Base-by-base conservation (phyloP, 768 basidiomycete species). In the Kwoniella europaea region DNA sequence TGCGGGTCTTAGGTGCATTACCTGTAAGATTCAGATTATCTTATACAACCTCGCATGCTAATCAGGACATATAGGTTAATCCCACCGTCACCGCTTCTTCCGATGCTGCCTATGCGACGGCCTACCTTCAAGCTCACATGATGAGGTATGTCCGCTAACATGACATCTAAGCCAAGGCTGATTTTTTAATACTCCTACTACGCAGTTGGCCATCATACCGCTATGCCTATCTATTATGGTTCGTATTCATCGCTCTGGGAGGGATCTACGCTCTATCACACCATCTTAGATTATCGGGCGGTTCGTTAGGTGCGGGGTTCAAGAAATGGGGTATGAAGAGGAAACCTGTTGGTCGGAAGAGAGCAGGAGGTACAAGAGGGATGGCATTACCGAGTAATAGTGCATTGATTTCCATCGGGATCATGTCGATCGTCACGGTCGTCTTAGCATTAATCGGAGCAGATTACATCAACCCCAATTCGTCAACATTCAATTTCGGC, bases 401-500 rank as follows among this genome's bases (percentile, higher is more conserved):
- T 0, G 88, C 91, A 74, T 83, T 91, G 18, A 84, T 90, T 63
- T 84, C 85, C 1, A 77, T 90, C 53, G 64, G 80, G 58, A 73
- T 87, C 27, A 79, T 92, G 42, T 77, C 86, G 29, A 74, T 85
- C 55, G 80, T 85, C 18, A 84, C 87, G 4, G 71, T 88, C 16
- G 79, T 86, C 3, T 83, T 90, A 50, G 85, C 85, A 3, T 88
- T 90, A 71, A 81, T 88, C 16, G 91, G 91, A 16, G 87, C 88
- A 4, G 92, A 92, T 81, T 91, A 92, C 79, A 85, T 92, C 69
- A 85, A 86, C 0, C 89, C 90, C 0, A 74, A 76, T 20, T 81
- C 85, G 1, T 84, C 82, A n/a, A 74, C 88, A 1, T 88, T 88
- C 85, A 84, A 86, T 67, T 79, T 87, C 54, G 52, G 72, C 4